These are phyloP conservation scores for Fragilaria crotonensis DNA, from an alignment of 108 stramenopile genomes.

Conservation along the genomic window DNA sequence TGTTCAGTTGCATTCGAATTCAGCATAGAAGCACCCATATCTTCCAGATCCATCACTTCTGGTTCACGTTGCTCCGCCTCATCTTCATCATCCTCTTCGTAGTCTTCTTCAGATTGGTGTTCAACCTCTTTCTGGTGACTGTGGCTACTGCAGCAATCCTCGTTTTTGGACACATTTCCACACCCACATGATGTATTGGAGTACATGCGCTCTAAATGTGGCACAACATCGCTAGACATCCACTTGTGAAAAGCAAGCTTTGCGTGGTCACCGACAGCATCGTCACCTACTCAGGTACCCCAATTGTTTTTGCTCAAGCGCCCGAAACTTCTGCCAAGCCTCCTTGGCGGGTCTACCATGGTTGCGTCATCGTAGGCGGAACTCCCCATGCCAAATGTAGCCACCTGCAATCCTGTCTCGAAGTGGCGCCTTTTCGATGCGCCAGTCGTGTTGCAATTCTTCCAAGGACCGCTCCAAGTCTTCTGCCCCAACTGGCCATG, in stretches of 20 bases:
- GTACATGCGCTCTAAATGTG: slow-evolving; percentile 5
- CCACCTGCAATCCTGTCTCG: slow-evolving; percentile 35
- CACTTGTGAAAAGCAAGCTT: slow-evolving; percentile 34
- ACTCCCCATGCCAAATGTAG: slow-evolving; percentile 76
- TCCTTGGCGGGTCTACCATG: slow-evolving; percentile 77
- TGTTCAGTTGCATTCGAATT: slow-evolving; percentile 10
- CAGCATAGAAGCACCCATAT: slow-evolving; percentile 73
- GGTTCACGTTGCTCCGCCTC: slow-evolving; percentile 35
- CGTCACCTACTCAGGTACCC: slow-evolving; percentile 56
- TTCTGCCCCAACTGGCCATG: slow-evolving; percentile 47
- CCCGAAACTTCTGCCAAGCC: slow-evolving; percentile 38
- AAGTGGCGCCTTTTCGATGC: slow-evolving; percentile 72
- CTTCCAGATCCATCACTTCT: slow-evolving; percentile 88
- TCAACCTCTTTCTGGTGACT: slow-evolving; percentile 11
- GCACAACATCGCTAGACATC: slow-evolving; percentile 25
- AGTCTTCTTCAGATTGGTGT: slow-evolving; percentile 38
- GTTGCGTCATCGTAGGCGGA: slow-evolving; percentile 72
- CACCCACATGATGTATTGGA: slow-evolving; percentile 7
- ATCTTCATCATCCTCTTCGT: slow-evolving; percentile 42
- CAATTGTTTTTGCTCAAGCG: slow-evolving; percentile 48
- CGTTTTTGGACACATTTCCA: slow-evolving; percentile 3
- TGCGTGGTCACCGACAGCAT: slow-evolving; percentile 61
- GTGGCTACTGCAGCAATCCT: slow-evolving; percentile 11
- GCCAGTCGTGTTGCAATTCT: slow-evolving; percentile 75
- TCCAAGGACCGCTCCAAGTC: slow-evolving; percentile 39